These are phyloP conservation scores for Dryadomyces quercus-mongolicae DNA, from an alignment of 2,329 filamentous ascomycete species.

Conservation along the genomic window DNA sequence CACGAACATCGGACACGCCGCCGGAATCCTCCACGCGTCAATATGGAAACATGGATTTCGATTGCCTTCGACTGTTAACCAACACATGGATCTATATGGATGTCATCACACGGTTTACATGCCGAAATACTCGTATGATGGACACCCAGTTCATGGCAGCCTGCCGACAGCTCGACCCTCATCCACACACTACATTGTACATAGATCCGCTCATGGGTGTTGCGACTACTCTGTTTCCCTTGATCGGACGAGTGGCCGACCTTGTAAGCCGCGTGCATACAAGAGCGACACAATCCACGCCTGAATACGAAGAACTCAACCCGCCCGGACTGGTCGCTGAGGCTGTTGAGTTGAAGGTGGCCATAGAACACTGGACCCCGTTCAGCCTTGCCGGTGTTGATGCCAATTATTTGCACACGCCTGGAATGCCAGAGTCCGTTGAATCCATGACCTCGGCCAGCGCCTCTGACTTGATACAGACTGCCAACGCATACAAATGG, in stretches of 20 bases:
- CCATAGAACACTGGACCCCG: constrained; percentile 1
- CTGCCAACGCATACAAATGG: constrained; percentile 5
- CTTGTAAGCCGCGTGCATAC: not conserved
- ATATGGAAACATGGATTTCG: not conserved
- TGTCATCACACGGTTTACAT: constrained; percentile 5
- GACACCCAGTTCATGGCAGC: constrained; percentile 1
- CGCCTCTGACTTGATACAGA: constrained; percentile 1
- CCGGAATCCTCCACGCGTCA: not conserved
- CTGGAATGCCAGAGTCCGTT: no score
- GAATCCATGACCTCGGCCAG: not conserved
- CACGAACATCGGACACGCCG: not conserved
- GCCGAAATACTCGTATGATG: not conserved
- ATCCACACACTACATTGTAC: not conserved
- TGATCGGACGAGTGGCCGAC: constrained; percentile 5
- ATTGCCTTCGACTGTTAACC: not conserved
- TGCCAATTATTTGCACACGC: not conserved
- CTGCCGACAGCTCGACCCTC: not conserved
- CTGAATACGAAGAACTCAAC: not conserved
- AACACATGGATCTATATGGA: constrained; percentile 7
- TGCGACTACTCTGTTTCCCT: not conserved
- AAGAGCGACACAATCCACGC: no score
- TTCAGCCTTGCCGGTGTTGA: not conserved
- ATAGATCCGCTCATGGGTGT: constrained; percentile 5
- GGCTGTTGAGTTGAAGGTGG: not conserved
- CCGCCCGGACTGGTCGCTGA: constrained; percentile 3